A percentile compares a stretch with the other conserved stretches of the same genome.
Conservation (phyloP, 352 stramenopile genomes). For the Pythium vanterpoolii region DNA sequence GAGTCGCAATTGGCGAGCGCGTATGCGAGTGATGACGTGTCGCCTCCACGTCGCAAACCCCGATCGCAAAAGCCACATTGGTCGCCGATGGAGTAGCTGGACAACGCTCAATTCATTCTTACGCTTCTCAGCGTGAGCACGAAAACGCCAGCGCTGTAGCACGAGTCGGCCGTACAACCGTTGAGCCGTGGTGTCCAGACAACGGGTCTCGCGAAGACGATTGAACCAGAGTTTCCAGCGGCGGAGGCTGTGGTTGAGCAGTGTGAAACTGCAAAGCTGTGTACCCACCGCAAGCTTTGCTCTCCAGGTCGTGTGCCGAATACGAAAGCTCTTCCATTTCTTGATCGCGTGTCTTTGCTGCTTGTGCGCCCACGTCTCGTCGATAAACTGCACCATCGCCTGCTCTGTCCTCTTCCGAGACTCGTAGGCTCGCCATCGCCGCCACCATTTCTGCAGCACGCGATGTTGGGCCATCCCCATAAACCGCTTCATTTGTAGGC, state of each 20-base stretch:
- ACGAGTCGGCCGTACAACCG: not conserved
- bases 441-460: slow-evolving; percentile 14
- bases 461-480: not conserved
- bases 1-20: not conserved
- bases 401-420: not conserved
- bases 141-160: not conserved
- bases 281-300: not conserved
- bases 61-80: slow-evolving; percentile 6
- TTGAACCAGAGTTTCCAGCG: not conserved
- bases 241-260: not conserved
- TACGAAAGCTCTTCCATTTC: not conserved
- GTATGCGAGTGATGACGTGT: not conserved
- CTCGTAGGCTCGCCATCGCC: slow-evolving; percentile 6
- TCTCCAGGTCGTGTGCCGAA: not conserved
- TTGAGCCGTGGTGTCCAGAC: not conserved
- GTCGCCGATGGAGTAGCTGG: not conserved
- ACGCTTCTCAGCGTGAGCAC: not conserved
- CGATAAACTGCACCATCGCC: slow-evolving; percentile 2
- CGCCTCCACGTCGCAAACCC: slow-evolving; percentile 1
- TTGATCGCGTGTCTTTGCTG: not conserved
- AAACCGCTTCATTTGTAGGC: not conserved
- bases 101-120: not conserved
- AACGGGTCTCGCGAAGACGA: not conserved
- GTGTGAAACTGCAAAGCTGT: not conserved
- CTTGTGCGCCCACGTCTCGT: not conserved